Evolutionary conservation across 805 yeast genomes (phyloP), one percentile per base, ranked within the genome.

Genomic region (Monosporozyma yasuniensis): DNA sequence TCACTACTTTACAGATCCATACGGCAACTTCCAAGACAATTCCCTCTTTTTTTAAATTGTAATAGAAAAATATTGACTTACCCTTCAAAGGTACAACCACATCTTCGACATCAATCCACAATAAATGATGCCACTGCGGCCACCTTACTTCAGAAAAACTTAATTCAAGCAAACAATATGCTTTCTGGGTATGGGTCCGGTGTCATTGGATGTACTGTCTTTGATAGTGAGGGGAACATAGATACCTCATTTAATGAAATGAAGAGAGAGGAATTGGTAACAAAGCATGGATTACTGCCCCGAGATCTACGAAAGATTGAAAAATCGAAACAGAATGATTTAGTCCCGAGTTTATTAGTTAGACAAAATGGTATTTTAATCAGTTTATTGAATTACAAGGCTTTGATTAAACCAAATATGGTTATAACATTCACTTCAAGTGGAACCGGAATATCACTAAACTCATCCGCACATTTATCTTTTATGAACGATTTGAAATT

Each of bases 261-360:
- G 64, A 87, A 87, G 53, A 79, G 87, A 60, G 75, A 84, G 47
- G 82, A 81, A 48, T 77, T 91, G 52, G 73, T 91, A 9, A 73
- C 80, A 30, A 80, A 81, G 54, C 87, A 90, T 63, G 87, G 87
- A 11, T 66, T 91, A 23, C 79, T 85, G 51, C 96, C 98, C 0
- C 73, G 99, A 64, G 99, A 91, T 65, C 71, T 91, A 56, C 72
- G 99, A 19, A 91, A 90, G 61, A 83, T 91, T 48, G 98, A 91
- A 46, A 78, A 86, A 50, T 83, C 84, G 1, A 59, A 59, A 67
- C 79, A 55, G 64, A 80, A 58, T 39, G 69, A 64, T 51, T 83
- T 87, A 45, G 91, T 87, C 1, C 96, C 96, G 0, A 79, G 85
- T 46, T 79, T 89, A 48, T 78, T 88, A 57, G 89, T 87, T 10